Evolutionary conservation across 768 basidiomycete species (phyloP), one percentile per base, ranked within the genome.

Genomic region (Lenzites betulinus): DNA sequence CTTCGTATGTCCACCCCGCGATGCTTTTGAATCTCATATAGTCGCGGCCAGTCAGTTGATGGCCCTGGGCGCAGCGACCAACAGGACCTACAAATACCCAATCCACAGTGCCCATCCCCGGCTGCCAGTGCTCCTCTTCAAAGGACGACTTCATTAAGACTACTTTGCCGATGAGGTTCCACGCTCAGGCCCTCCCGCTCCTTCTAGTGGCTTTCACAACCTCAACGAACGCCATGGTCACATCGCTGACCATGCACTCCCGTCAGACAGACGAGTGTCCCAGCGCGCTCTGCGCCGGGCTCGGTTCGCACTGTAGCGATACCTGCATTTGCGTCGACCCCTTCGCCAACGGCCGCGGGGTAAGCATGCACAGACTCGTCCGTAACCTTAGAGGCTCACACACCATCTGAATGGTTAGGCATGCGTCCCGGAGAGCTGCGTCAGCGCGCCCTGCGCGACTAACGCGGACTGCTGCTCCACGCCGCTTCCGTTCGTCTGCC

Each of bases 271-370:
- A 57, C 18, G 38, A 33, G 7, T 57, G 55, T 38, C 11, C 9
- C 35, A 41, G 22, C 51, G 25, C 28, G 2, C 25, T 38, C 2
- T 57, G 55, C 18, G 15, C 39, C 9, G 55, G 47, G 30, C 30
- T 33, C 7, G 39, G 49, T 11, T 38, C 18, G 1, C 9, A 41
- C 3, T 57, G 55, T 39, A 42, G 55, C 39, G 25, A 47, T 1
- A 38, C 25, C 39, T 57, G 55, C 48, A 42, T 33, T 26, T 57
- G 55, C 48, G 50, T 57, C 39, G 47, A 57, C 20, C 55, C 55
- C 16, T 46, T 44, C 28, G 43, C 44, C 1, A 22, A n/a, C 30
- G 53, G 53, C 12, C 9, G 8, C 13, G 43, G 43, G 28, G 53
- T 54, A 18, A 35, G 53, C 18, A 18, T 9, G n/a, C n/a, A n/a